Evolutionary conservation across 2,329 filamentous ascomycete genomes (phyloP), one percentile per base, ranked within the genome.

Genomic region (Macrophomina tecta): DNA sequence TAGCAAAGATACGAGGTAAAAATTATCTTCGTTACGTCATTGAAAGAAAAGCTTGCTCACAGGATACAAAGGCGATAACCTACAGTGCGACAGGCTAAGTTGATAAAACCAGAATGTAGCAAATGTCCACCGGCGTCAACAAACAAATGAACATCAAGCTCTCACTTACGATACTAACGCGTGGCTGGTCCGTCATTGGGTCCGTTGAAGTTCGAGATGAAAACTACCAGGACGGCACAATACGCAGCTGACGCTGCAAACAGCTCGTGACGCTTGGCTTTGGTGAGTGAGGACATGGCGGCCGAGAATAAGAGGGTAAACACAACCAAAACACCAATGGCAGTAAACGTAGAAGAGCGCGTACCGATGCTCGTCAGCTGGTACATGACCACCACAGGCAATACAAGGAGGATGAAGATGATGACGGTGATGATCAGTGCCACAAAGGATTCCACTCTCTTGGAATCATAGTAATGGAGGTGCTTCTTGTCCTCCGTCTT

Each of bases 361-460:
- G 72, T 52, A 0, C 72, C 73, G 0, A 71, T 72, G 2, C 71
- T 70, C 0, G 79, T 78, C 0, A 82, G 67, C 34, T 76, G 69
- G 68, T 80, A 82, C 74, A 82, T 75, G 4, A 74, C 74, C 5
- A 81, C 70, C 6, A 82, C 78, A 0, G 80, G 80, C 8, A 81
- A 69, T 1, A 81, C 74, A 0, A 82, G 73, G 2, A 82, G 73
- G 12, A 78, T 72, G 70, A 81, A 81, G 55, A 82, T 81, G 18
- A 81, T 72, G n/a, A 77, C 67, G 0, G 79, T 81, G 69, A 82
- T 81, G 67, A 82, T 73, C 14, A 79, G 68, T 65, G 79, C 80
- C 64, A 80, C 78, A 28, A 82, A 72, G 9, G 71, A 74, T 65
- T 81, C 78, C 32, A 82, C 75, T 18, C 79, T 74, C 0, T 72